Evolutionary conservation across 2,329 filamentous ascomycete species (phyloP).

Genomic region (Parascedosporium putredinis): DNA sequence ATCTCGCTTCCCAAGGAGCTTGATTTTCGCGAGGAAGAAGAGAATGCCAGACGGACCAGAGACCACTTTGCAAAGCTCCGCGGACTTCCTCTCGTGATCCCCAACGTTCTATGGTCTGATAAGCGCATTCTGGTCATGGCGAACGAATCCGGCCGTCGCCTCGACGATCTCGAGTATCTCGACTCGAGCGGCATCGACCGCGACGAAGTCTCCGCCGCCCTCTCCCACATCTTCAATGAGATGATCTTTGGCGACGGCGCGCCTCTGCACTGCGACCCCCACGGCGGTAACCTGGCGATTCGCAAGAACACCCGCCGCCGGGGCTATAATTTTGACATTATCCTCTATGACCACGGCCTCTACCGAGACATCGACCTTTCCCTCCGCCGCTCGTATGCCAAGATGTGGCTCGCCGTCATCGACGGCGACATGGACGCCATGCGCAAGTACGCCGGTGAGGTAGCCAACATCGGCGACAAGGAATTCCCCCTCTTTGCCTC

Average conservation of each 20-base stretch:
- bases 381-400: conserved; percentile 78
- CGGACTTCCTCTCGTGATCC: conserved; percentile 74
- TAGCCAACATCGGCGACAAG: conserved; percentile 78
- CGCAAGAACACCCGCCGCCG: conserved; percentile 57
- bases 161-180: conserved; percentile 80
- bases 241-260: conserved; percentile 94
- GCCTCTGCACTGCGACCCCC: conserved; percentile 90
- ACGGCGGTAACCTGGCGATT: conserved; percentile 92
- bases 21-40: conserved; percentile 76
- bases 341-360: conserved; percentile 93
- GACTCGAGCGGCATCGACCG: conserved; percentile 81
- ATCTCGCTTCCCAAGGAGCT: conserved; percentile 81
- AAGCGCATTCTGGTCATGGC: conserved; percentile 92
- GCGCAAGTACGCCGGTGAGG: conserved; percentile 79
- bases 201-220: conserved; percentile 85
- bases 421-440: conserved; percentile 78
- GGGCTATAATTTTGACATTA: conserved; percentile 77
- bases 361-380: conserved; percentile 82
- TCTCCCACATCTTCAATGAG: conserved; percentile 93
- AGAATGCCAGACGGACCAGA: conserved; percentile 70
- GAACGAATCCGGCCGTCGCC: conserved; percentile 72
- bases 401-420: conserved; percentile 94
- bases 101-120: conserved; percentile 80
- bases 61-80: conserved; percentile 70
- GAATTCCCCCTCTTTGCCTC: conserved; percentile 93